Evolutionary conservation across 305 asterid genomes (phyloP).

Genomic region (Fraxinus sp.): DNA sequence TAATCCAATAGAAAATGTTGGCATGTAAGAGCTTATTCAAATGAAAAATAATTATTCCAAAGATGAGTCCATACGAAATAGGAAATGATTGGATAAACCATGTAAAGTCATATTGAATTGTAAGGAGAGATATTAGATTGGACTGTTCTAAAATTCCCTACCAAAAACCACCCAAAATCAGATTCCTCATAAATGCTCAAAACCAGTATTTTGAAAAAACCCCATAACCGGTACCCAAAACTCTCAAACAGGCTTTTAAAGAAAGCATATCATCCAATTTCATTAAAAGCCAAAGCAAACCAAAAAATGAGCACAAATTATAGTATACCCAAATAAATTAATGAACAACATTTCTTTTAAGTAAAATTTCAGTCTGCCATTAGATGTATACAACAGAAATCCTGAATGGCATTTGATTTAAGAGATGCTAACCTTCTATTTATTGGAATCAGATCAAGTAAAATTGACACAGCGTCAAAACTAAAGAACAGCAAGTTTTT

Average conservation of each 20-base stretch:
- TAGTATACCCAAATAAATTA: not conserved
- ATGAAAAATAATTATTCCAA: not conserved
- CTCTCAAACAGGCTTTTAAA: not conserved
- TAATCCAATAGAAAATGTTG: not conserved
- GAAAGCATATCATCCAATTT: constrained; percentile 18
- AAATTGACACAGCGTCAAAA: not conserved
- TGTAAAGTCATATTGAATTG: not conserved
- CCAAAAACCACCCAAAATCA: not conserved
- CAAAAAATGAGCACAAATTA: not conserved
- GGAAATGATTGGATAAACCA: not conserved
- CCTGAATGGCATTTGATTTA: not conserved
- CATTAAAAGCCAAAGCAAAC: constrained; percentile 20
- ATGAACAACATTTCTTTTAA: not conserved
- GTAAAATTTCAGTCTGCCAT: not conserved
- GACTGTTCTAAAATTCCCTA: not conserved
- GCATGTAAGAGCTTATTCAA: not conserved
- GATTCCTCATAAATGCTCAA: not conserved
- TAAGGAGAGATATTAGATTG: not conserved
- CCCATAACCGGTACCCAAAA: not conserved
- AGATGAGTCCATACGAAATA: not conserved
- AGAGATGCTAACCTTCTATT: constrained; percentile 14
- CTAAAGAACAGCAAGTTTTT: constrained; percentile 15
- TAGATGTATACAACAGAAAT: constrained; percentile 5
- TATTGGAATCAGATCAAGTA: constrained; percentile 9
- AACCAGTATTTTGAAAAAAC: not conserved